Conservation (phyloP, 345 rosid genomes). For the Anastatica hierochuntica region DNA sequence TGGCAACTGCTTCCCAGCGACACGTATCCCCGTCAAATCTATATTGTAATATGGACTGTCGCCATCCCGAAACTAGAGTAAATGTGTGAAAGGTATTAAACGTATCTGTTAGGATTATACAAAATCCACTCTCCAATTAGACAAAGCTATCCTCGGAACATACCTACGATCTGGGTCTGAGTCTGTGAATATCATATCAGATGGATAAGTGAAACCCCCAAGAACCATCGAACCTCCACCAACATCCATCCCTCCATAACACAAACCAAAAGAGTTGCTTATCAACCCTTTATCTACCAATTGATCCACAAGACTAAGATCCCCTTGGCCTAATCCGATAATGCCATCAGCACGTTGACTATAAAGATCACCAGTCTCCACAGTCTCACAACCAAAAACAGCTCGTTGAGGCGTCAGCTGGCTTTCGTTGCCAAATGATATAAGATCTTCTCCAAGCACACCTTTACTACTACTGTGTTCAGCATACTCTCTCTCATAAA, state of each 20-base stretch:
- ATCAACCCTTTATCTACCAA: constrained; percentile 74
- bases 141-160: constrained; percentile 28
- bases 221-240: constrained; percentile 97
- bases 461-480: constrained; percentile 91
- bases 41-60: constrained; percentile 99
- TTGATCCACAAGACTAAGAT: constrained; percentile 83
- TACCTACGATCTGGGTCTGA: constrained; percentile 81
- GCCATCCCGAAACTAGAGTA: constrained; percentile 99
- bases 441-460: constrained; percentile 65
- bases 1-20: constrained; percentile 73
- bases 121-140: constrained; percentile 23
- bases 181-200: constrained; percentile 56
- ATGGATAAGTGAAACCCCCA: constrained; percentile 58
- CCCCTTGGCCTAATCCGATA: constrained; percentile 91
- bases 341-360: constrained; percentile 92
- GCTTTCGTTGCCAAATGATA: constrained; percentile 78
- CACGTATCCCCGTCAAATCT: constrained; percentile 83
- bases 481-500: constrained; percentile 83
- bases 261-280: constrained; percentile 77
- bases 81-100: constrained; percentile 73
- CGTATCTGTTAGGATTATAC: constrained; percentile 40
- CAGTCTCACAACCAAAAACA: constrained; percentile 80
- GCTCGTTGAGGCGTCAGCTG: constrained; percentile 66
- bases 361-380: constrained; percentile 86
- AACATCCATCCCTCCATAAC: constrained; percentile 92